A percentile compares a stretch with the other conserved stretches of the same genome.
phyloP scores from a whole-genome alignment of 2,329 filamentous ascomycete genomes.

The Pseudocercospora cruenta region DNA sequence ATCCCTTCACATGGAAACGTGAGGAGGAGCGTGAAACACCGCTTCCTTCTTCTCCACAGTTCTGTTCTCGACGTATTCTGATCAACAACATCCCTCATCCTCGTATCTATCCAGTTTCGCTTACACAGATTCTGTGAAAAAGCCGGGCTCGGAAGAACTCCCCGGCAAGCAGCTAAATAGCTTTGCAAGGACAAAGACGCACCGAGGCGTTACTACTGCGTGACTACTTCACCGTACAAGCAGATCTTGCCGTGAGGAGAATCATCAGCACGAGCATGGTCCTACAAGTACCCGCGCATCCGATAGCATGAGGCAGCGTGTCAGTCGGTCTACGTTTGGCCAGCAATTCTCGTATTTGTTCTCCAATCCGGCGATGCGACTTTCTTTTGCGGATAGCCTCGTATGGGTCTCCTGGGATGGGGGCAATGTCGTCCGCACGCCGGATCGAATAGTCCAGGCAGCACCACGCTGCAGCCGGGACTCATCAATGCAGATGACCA shows the following conservation, averaged over 20 bases:
- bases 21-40: neutral
- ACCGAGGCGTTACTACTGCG: constrained; percentile 8
- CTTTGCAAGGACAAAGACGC: neutral
- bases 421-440: neutral
- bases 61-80: neutral
- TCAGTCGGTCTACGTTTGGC: constrained; percentile 13
- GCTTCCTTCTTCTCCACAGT: neutral
- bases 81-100: neutral
- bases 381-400: neutral
- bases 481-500: constrained; percentile 6
- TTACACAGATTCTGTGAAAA: neutral
- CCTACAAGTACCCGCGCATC: neutral
- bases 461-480: constrained; percentile 3
- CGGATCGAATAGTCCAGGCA: neutral
- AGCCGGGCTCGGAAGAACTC: neutral
- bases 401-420: constrained; percentile 2
- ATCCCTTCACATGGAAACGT: neutral
- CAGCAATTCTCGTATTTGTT: constrained; percentile 8
- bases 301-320: neutral
- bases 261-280: constrained; percentile 1
- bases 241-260: neutral
- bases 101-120: neutral
- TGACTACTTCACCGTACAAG: neutral
- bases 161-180: neutral
- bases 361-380: neutral